These are phyloP conservation scores for Populus hybrid DNA, from an alignment of 441 rosid species.

Conservation along the genomic window DNA sequence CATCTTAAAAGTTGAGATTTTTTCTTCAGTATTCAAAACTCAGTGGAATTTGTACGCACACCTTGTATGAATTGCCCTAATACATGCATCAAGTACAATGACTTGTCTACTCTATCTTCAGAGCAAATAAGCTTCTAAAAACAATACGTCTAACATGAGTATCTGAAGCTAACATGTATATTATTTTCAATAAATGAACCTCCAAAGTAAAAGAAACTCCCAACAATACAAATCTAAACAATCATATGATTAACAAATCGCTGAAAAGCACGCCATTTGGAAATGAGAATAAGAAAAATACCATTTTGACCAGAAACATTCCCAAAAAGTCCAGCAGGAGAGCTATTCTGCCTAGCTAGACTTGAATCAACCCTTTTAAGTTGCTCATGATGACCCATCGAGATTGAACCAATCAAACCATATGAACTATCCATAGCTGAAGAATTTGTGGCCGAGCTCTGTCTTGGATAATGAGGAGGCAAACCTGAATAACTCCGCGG, in stretches of 20 bases:
- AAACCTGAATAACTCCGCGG: conserved; percentile 49
- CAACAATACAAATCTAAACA: background rate
- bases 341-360: conserved; percentile 71
- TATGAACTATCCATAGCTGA: conserved; percentile 49
- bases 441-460: conserved; percentile 34
- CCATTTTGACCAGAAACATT: conserved; percentile 61
- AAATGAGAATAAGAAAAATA: conserved; percentile 30
- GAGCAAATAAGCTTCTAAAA: background rate
- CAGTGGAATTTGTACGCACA: no score
- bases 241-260: background rate
- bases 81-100: background rate
- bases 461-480: conserved; percentile 82
- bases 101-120: background rate
- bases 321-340: conserved; percentile 66
- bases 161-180: background rate
- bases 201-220: background rate
- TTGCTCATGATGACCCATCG: conserved; percentile 34
- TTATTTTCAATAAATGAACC: background rate
- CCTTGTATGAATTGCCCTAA: background rate
- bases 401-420: conserved; percentile 34
- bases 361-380: conserved; percentile 40
- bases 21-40: background rate
- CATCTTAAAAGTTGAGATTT: background rate
- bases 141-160: background rate
- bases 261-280: background rate